Conservation (phyloP, 2,329 filamentous ascomycete genomes). For the Cladosporium sp. region DNA sequence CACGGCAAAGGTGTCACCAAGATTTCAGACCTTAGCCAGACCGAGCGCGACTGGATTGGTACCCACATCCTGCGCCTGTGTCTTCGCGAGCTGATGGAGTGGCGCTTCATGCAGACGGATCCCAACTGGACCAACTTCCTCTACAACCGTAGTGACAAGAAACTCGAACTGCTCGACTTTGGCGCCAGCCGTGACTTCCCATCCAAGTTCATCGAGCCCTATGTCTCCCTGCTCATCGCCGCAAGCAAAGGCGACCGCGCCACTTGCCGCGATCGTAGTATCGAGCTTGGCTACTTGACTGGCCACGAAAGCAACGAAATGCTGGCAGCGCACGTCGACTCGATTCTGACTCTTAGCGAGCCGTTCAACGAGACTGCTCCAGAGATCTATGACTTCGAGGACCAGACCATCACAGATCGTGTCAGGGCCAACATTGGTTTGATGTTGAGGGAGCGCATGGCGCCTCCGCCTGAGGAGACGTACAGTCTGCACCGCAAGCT, state of each 20-base stretch:
- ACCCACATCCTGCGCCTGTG: constrained; percentile 89
- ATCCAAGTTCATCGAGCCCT: constrained; percentile 70
- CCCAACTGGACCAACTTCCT: constrained; percentile 99
- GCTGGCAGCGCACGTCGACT: constrained; percentile 85
- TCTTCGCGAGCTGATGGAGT: constrained; percentile 87
- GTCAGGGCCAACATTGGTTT: constrained; percentile 84
- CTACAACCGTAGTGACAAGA: constrained; percentile 65
- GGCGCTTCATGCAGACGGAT: constrained; percentile 98
- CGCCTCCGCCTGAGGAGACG: constrained; percentile 93
- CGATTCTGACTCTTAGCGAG: constrained; percentile 84
- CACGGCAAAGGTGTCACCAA: constrained; percentile 81
- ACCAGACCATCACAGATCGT: constrained; percentile 94
- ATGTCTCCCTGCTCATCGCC: constrained; percentile 74
- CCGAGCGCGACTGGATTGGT: constrained; percentile 92
- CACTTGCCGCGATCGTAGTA: constrained; percentile 25
- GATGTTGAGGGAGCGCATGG: constrained; percentile 84
- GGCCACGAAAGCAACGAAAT: constrained; percentile 81
- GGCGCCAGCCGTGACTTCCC: constrained; percentile 87
- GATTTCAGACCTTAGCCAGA: constrained; percentile 65
- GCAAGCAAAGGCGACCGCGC: constrained; percentile 56
- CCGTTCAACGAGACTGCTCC: constrained; percentile 76
- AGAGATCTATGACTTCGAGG: constrained; percentile 82
- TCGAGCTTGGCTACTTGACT: constrained; percentile 71
- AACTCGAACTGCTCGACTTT: constrained; percentile 90
- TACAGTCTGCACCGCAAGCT: constrained; percentile 94